Percentiles rank a stretch among this genome's conserved stretches.
Evolutionary conservation across 352 stramenopile genomes (phyloP).

Genomic region (Phytophthora brassicae): DNA sequence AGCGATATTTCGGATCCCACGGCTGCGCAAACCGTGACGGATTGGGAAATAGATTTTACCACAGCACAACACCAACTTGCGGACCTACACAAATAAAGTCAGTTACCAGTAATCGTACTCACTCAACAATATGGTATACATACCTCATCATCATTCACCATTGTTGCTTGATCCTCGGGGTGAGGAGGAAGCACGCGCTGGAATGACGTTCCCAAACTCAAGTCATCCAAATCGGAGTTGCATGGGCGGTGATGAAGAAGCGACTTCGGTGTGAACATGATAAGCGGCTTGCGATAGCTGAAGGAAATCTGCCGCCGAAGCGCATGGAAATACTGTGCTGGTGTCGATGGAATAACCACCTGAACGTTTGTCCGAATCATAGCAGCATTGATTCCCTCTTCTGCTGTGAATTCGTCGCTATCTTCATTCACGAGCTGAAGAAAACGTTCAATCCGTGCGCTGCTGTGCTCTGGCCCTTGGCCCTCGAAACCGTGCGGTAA

Average conservation of each 20-base stretch:
- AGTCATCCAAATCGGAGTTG: conserved; percentile 72
- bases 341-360: conserved; percentile 80
- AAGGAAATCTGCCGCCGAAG: conserved; percentile 85
- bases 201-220: conserved; percentile 59
- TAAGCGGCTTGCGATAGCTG: conserved; percentile 77
- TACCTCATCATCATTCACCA: conserved; percentile 68
- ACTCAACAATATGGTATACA: not conserved
- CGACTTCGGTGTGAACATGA: conserved; percentile 84
- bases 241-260: conserved; percentile 82
- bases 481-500: conserved; percentile 88
- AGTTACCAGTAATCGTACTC: conserved; percentile 3
- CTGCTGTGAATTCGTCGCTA: conserved; percentile 55
- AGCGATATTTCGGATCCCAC: conserved; percentile 62
- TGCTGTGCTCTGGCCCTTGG: conserved; percentile 85
- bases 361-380: conserved; percentile 73
- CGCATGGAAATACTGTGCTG: conserved; percentile 97
- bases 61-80: conserved; percentile 77
- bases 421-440: conserved; percentile 83
- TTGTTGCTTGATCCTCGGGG: conserved; percentile 63
- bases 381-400: conserved; percentile 37
- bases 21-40: conserved; percentile 56
- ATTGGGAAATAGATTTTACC: conserved; percentile 88
- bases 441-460: conserved; percentile 83
- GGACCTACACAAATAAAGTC: conserved; percentile 38
- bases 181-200: conserved; percentile 74